Evolutionary conservation across 306 rosid species (phyloP).

Genomic region (Cicer judaicum): DNA sequence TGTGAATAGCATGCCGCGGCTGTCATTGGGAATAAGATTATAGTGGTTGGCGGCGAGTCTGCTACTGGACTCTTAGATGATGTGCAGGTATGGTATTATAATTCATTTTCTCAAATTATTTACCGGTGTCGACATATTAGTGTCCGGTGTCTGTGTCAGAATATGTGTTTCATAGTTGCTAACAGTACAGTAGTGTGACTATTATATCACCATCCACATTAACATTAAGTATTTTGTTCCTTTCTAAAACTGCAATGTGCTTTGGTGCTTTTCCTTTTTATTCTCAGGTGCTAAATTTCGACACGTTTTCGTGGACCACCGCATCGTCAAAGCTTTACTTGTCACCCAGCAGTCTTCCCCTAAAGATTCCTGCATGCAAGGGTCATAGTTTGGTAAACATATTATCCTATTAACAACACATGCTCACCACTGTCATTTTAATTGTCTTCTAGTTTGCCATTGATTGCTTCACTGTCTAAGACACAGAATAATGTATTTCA

Average conservation of each 20-base stretch:
- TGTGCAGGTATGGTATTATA: conserved; percentile 63
- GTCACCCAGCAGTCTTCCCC: conserved; percentile 89
- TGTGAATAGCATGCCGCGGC: conserved; percentile 79
- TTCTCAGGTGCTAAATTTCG: conserved; percentile 82
- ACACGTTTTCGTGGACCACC: conserved; percentile 76
- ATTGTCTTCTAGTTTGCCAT: conserved; percentile 1
- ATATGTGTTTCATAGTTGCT: not conserved
- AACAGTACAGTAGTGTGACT: not conserved
- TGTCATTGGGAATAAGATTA: conserved; percentile 88
- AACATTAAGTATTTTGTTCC: conserved; percentile 1
- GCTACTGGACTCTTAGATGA: conserved; percentile 78
- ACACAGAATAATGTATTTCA: not conserved
- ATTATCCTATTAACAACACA: not conserved
- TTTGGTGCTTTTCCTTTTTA: conserved; percentile 19
- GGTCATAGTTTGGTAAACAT: conserved; percentile 80
- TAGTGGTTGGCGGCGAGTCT: conserved; percentile 93
- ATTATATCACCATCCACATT: conserved; percentile 5
- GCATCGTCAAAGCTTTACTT: conserved; percentile 84
- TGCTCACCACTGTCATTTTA: conserved; percentile 4
- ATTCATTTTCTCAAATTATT: too few relatives aligned
- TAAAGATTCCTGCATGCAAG: conserved; percentile 94
- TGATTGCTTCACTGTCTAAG: not conserved
- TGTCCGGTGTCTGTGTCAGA: too few relatives aligned
- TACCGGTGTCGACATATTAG: too few relatives aligned
- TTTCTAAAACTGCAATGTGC: conserved; percentile 2